Percentiles rank a stretch among this genome's conserved stretches.
phyloP scores from a whole-genome alignment of 2,329 filamentous ascomycete genomes.

The Microcera coccophila region DNA sequence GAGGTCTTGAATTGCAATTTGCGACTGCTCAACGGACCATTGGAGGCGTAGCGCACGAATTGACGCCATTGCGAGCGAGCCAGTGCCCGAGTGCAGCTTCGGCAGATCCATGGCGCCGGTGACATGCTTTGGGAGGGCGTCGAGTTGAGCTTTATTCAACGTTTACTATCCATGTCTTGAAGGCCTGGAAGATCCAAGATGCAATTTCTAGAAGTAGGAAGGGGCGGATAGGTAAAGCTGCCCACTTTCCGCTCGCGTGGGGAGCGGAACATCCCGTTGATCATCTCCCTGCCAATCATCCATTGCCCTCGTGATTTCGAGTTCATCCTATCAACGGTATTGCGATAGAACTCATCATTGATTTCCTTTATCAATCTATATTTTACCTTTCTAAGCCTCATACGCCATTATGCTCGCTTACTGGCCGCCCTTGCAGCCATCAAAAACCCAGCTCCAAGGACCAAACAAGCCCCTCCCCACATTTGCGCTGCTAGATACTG shows the following conservation, averaged over 20 bases:
- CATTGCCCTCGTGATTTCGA: neutral
- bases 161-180: constrained; percentile 1
- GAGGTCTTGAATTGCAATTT: neutral
- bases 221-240: neutral
- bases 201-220: constrained; percentile 6
- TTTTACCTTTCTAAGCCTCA: neutral
- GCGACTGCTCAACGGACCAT: constrained; percentile 22
- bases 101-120: constrained; percentile 35
- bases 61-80: constrained; percentile 21
- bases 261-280: neutral
- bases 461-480: constrained; percentile 45
- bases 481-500: constrained; percentile 48
- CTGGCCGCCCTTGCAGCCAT: constrained; percentile 38
- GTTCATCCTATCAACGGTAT: neutral
- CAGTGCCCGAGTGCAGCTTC: constrained; percentile 33
- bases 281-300: neutral
- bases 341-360: neutral
- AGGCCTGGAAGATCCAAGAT: constrained; percentile 18
- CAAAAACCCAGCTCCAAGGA: constrained; percentile 42
- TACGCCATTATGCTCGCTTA: constrained; percentile 11
- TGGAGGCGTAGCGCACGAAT: constrained; percentile 32
- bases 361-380: constrained; percentile 1
- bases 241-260: neutral
- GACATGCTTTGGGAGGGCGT: constrained; percentile 26
- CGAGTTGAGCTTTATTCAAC: neutral